Evolutionary conservation across 2,329 filamentous ascomycete species (phyloP), one percentile per base, ranked within the genome.

Genomic region (Colletotrichum salicis): DNA sequence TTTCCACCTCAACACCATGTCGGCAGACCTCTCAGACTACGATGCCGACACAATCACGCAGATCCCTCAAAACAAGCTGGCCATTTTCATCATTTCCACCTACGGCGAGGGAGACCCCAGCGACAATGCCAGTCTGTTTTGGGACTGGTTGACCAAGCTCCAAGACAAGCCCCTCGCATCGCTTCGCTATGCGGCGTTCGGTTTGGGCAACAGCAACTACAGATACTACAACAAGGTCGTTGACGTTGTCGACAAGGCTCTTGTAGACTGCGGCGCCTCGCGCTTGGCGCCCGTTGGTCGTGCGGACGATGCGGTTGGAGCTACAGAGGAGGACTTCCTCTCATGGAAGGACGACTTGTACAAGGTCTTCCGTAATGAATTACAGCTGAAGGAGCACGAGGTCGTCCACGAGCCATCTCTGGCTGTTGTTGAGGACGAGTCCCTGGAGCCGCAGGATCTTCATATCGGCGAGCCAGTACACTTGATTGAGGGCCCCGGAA

Each of bases 11-110:
- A 77, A 82, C 55, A 76, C 79, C 8, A 73, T 86, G 31, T 79
- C 79, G 0, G 84, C 83, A 6, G 85, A 87, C 67, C 77, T 86
- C 3, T 84, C 82, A 6, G 86, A 88, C 67, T 87, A 84, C 66
- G 85, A 87, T 60, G 76, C 80, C 2, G 80, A 83, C 1, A 81
- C 78, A 3, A 80, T 86, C 22, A 75, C 78, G 5, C 52, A 69
- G 1, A 62, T 81, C 2, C 76, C 78, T 1, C 41, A 64, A 4
- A 66, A 70, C 19, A 80, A 79, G 57, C 70, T 80, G 12, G 78
- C 76, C 29, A 77, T 82, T 35, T 84, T 83, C 55, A 75, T 83
- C n/a, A 69, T 83, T 5, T 78, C 81, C 0, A 84, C 82, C 0
- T 83, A 80, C 55, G 82, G 82, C 19, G 82, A 84, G 63, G 82